Evolutionary conservation across 352 stramenopile species (phyloP).

Genomic region (Globisporangium emineosum): DNA sequence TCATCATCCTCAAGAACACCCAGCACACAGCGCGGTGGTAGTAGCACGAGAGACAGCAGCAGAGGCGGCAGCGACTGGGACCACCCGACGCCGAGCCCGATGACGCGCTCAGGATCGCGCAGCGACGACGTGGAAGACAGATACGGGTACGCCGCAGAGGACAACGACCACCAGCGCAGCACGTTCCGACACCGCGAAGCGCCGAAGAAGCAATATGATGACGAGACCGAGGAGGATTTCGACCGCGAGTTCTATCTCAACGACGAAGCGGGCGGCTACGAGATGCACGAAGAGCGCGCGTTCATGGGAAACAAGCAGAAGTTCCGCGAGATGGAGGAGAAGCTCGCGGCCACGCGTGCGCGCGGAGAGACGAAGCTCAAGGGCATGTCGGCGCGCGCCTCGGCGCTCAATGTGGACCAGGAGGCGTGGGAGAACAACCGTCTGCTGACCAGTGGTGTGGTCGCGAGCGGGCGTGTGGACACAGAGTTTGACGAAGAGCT

Average conservation of each 20-base stretch:
- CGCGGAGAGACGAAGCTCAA: constrained; percentile 86
- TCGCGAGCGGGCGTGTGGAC: constrained; percentile 62
- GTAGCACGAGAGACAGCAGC: constrained; percentile 5
- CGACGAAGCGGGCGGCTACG: constrained; percentile 75
- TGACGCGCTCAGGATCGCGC: constrained; percentile 17
- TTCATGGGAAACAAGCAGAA: constrained; percentile 92
- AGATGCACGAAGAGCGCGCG: constrained; percentile 61
- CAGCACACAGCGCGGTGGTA: constrained; percentile 20
- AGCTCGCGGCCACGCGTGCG: constrained; percentile 79
- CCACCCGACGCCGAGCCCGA: constrained; percentile 39
- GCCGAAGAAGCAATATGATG: constrained; percentile 79
- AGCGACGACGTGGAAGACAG: constrained; percentile 9
- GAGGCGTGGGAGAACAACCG: constrained; percentile 98
- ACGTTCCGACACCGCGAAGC: constrained; percentile 22
- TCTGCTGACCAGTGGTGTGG: constrained; percentile 93
- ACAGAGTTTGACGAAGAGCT: constrained; percentile 94
- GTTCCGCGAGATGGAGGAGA: constrained; percentile 89
- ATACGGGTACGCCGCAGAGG: constrained; percentile 15
- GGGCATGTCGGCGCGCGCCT: constrained; percentile 89
- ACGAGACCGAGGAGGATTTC: constrained; percentile 89
- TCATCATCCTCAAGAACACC: constrained; percentile 16
- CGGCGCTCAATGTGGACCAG: constrained; percentile 94
- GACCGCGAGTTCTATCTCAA: constrained; percentile 95
- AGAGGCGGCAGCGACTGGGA: constrained; percentile 41
- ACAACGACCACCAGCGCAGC: constrained; percentile 9